Base-by-base conservation (phyloP, 2,329 filamentous ascomycete species). In the Madurella fahalii region DNA sequence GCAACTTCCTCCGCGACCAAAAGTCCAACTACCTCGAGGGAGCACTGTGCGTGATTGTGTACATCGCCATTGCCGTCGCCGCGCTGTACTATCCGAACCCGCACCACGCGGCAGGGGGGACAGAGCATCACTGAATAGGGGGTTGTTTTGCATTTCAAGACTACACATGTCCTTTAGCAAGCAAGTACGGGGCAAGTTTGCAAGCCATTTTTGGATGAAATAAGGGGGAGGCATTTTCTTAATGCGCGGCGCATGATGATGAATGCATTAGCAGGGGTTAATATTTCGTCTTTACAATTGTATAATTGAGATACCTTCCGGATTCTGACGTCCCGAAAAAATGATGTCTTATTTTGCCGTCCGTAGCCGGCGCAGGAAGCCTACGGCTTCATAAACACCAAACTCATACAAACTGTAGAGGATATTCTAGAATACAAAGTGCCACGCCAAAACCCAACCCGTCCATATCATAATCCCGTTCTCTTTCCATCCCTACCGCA, bases 11-110 rank as follows among this genome's bases (percentile, higher is more conserved):
- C 52, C 79, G 90, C 47, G 92, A 96, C 67, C 85, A 89, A 61
- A 93, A 94, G 77, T 90, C 85, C 58, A 95, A 96, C 67, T 96
- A 95, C 66, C 80, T 96, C 4, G 92, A 96, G 69, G 92, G 92
- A 2, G 81, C 84, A 20, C 78, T 96, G 16, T 89, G 90, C 61
- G 82, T 96, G 16, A 79, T 88, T 44, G 75, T 84, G 5, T 85
- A 85, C 62, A 65, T 84, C 43, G 78, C 79, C 31, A 82, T 85
- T 60, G 81, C 81, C 11, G 78, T 81, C 1, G 80, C 80, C 1
- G 80, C 80, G 1, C 81, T 72, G 58, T 82, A 78, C 64, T 83
- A 79, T 59, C 81, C 81, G 2, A 76, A 80, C 54, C 71, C 71
- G n/a, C 45, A 55, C 30, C 48, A 52, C 12, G 25, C 37, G 0